These are phyloP conservation scores for Fusarium begoniae DNA, from an alignment of 2,329 filamentous ascomycete genomes.

Conservation along the genomic window DNA sequence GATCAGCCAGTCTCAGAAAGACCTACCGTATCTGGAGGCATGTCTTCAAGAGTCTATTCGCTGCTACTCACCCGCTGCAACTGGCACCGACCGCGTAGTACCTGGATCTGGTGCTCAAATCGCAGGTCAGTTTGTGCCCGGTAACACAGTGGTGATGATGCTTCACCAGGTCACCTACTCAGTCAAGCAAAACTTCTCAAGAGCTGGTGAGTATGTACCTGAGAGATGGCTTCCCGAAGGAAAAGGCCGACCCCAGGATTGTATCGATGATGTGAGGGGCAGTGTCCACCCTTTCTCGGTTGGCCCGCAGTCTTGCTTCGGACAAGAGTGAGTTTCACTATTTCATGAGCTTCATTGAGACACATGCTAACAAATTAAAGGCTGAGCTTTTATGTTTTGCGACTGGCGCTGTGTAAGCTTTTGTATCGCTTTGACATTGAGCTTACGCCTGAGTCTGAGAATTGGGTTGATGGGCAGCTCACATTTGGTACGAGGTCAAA, in stretches of 20 bases:
- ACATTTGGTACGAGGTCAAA: not conserved
- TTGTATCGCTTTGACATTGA: not conserved
- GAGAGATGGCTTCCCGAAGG: not conserved
- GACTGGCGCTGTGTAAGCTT: not conserved
- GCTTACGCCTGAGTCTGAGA: not conserved
- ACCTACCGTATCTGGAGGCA: not conserved
- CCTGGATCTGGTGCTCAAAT: not conserved
- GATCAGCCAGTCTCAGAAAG: not conserved
- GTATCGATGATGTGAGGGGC: not conserved
- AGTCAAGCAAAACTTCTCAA: not conserved
- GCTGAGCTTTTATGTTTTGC: not conserved
- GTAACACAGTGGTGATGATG: not conserved
- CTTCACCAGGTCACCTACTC: not conserved
- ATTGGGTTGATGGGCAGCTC: not conserved
- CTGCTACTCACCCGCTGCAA: not conserved
- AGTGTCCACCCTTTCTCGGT: not conserved
- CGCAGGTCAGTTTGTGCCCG: not conserved
- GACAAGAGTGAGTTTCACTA: not conserved
- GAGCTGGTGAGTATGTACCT: not conserved
- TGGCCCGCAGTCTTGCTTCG: not conserved
- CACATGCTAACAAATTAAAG: rapidly evolving
- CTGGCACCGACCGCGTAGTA: not conserved
- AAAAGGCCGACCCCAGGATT: not conserved
- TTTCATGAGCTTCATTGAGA: rapidly evolving
- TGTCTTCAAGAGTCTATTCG: not conserved